phyloP scores from a whole-genome alignment of 108 stramenopile genomes.

The Fistulifera pelliculosa region DNA sequence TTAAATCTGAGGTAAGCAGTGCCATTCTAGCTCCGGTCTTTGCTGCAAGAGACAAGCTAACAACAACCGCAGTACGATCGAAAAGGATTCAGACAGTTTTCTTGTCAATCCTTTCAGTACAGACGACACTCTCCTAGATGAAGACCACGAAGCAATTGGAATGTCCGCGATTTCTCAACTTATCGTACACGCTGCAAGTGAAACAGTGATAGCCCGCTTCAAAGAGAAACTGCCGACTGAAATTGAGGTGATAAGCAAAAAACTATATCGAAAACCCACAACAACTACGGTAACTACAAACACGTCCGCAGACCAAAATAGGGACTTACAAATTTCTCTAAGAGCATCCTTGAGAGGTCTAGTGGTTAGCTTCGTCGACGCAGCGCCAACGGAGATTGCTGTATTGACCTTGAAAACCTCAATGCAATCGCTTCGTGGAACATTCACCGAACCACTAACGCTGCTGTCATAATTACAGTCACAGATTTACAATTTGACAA shows the following conservation, averaged over 20 bases:
- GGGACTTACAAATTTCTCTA: neutral
- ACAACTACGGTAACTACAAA: no score
- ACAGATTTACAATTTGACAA: conserved; percentile 75
- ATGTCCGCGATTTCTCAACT: conserved; percentile 3
- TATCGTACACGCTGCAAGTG: conserved; percentile 15
- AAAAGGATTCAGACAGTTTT: neutral
- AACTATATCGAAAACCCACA: conserved; percentile 19
- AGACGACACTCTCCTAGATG: no score
- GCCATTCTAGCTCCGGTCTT: no score
- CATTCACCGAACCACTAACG: conserved; percentile 31
- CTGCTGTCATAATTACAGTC: conserved; percentile 34
- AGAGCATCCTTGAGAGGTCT: conserved; percentile 37
- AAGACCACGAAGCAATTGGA: neutral
- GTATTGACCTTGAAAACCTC: conserved; percentile 43
- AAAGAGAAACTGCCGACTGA: conserved; percentile 26
- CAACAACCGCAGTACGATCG: no score
- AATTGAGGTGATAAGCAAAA: conserved; percentile 23
- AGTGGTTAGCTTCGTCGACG: conserved; percentile 60
- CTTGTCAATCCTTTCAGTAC: neutral
- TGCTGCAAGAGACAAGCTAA: no score
- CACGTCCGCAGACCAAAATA: no score
- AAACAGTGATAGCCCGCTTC: conserved; percentile 12
- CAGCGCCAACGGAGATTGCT: conserved; percentile 53
- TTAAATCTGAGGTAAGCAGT: conserved; percentile 21
- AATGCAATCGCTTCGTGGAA: conserved; percentile 51